Evolutionary conservation across 202 grass and related monocot species (phyloP), one percentile per base, ranked within the genome.

Genomic region (Dendrocalamus latiflorus): DNA sequence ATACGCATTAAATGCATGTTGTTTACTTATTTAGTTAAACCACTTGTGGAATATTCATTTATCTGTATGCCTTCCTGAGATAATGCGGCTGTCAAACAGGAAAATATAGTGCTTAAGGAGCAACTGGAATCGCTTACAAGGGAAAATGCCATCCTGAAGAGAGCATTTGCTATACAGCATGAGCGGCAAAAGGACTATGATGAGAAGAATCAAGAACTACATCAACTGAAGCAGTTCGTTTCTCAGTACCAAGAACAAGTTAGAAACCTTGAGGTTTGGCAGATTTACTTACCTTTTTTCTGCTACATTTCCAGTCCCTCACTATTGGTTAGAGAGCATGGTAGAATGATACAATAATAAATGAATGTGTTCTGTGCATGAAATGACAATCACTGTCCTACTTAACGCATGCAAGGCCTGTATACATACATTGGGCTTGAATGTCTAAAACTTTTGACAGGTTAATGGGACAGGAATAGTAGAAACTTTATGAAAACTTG

Each of bases 131-230:
- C 20, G 1, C 42, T 91, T 36, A 75, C 76, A 81, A 68, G 49
- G 24, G 85, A 91, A 65, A 91, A 87, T 4, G 4, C 43, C 79
- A 67, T 91, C 75, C 81, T 91, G 45, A 91, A 81, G 48, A 68
- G 81, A 80, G 84, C 85, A 38, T 81, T 91, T 6, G 56, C 81
- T 14, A 81, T 87, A 20, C 89, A 91, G 63, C 84, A 81, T 72
- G 89, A 87, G 11, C 80, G 69, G 6, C 89, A 91, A 45, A 91
- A 91, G 36, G 89, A 84, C n/a, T 83, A 87, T 45, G 70, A 85
- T n/a, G 81, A 65, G 58, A 78, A 76, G 65, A 81, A 17, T 57
- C 80, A 91, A 77, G 80, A 91, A 60, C 55, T 84, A 16, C 84
- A 91, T 17, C 80, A 65, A 45, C 24, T 87, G 68, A 87, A 68